Evolutionary conservation across 2,329 filamentous ascomycete species (phyloP).

Genomic region (Talaromyces piceae): DNA sequence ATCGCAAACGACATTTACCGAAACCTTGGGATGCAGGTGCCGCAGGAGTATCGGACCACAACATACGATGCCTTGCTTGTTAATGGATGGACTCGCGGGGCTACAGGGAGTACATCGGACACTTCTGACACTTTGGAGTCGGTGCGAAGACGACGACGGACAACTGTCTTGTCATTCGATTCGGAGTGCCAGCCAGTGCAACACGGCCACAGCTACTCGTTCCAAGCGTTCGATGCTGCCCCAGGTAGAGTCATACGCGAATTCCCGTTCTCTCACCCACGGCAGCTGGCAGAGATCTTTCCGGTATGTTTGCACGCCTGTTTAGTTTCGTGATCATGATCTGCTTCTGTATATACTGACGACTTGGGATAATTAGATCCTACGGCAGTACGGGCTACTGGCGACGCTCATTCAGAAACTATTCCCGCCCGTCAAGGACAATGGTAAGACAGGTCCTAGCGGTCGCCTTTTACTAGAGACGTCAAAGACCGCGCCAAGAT

Average conservation of each 20-base stretch:
- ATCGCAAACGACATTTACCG: conserved; percentile 36
- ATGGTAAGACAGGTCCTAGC: not conserved
- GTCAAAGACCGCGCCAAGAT: conserved; percentile 2
- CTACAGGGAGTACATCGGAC: conserved; percentile 1
- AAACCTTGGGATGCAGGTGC: conserved; percentile 31
- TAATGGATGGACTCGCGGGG: conserved; percentile 16
- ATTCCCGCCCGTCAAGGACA: conserved; percentile 18
- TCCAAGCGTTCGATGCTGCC: conserved; percentile 36
- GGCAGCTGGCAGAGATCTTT: conserved; percentile 37
- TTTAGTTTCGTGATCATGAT: conserved; percentile 10
- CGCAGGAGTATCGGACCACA: conserved; percentile 32
- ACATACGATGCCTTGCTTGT: conserved; percentile 33
- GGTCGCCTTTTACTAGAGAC: conserved; percentile 7
- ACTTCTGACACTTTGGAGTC: conserved; percentile 4
- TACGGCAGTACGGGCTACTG: conserved; percentile 39
- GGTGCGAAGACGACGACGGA: conserved; percentile 25
- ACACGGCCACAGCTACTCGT: conserved; percentile 36
- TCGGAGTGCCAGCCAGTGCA: conserved; percentile 20
- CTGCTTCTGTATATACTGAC: not conserved
- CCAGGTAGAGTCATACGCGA: conserved; percentile 34
- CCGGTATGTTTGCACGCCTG: too few relatives aligned
- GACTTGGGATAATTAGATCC: conserved; percentile 26
- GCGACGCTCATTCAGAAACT: conserved; percentile 32
- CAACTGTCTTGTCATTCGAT: conserved; percentile 26
- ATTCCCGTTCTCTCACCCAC: conserved; percentile 39